Base-by-base conservation (phyloP, 139 green algal species). In the Asterochloris erici region DNA sequence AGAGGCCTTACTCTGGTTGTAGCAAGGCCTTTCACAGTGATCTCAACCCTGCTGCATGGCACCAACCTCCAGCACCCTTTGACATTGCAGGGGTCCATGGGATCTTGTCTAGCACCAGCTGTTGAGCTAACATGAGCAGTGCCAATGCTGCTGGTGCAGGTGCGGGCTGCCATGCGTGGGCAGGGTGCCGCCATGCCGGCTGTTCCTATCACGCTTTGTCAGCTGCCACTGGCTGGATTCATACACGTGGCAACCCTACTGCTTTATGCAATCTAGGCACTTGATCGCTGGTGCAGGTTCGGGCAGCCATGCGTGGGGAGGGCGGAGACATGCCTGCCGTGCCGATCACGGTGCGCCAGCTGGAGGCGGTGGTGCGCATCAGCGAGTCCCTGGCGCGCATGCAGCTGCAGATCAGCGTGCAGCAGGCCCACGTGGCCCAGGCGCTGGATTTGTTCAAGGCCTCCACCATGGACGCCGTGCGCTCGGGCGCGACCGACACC, bases 281-380 rank as follows among this genome's bases (percentile, higher is more conserved):
- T 4, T 9, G 9, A 73, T 28, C 14, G 2, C 10, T 12, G 15
- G 28, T 38, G 74, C 90, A 94, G 91, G 91, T 88, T 10, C 83
- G 90, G 61, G 63, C 74, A 47, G 85, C 84, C 9, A 78, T 84
- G 0, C 61, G 87, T n/a, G 83, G 81, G n/a, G 88, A 87, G 15
- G 89, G 89, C 75, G 86, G 76, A 54, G 91, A 95, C 74, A 84
- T 86, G 27, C 86, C 92, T 62, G 90, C 94, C 19, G 93, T 99
- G 63, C 96, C 96, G 11, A 95, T 99, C 81, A 98, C 96, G 1
- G 96, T 99, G 68, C 89, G 96, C 19, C 96, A 99, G 93, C 92
- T 99, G 81, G 97, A 99, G 91, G 97, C 97, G 11, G 89, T 99
- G 38, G 90, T 99, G 24, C 94, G 97, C 74, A 92, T 99, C 79